phyloP scores from a whole-genome alignment of 257 asterid species.

The Verbena officinalis region DNA sequence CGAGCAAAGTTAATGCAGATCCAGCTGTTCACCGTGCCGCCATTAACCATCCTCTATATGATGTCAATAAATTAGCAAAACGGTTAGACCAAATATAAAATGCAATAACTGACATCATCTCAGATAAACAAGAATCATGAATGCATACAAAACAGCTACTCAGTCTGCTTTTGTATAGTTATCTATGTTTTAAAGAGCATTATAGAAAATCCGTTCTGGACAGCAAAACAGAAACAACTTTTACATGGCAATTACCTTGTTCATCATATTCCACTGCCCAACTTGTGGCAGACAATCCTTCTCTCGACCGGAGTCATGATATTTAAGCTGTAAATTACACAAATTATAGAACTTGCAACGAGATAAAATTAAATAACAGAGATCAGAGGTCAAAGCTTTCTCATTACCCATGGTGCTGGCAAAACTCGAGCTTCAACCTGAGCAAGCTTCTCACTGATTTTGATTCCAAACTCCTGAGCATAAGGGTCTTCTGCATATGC shows the following conservation, averaged over 20 bases:
- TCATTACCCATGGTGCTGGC: conserved; percentile 86
- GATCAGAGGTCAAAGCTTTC: background rate
- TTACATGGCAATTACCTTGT: no score
- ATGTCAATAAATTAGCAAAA: conserved; percentile 19
- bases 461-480: conserved; percentile 94
- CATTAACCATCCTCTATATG: conserved; percentile 92
- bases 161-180: no score
- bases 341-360: background rate
- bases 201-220: no score
- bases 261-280: conserved; percentile 49
- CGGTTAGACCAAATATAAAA: conserved; percentile 4
- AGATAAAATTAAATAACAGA: background rate
- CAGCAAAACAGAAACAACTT: no score
- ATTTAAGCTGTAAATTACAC: conserved; percentile 66
- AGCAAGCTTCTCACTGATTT: conserved; percentile 80
- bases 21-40: conserved; percentile 87
- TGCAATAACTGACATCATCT: background rate
- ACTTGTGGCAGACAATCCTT: conserved; percentile 91
- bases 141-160: no score
- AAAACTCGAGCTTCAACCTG: conserved; percentile 97
- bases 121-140: no score
- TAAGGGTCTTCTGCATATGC: conserved; percentile 80
- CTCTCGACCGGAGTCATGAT: conserved; percentile 93
- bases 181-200: no score
- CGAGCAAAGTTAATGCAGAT: conserved; percentile 87